Evolutionary conservation across 805 yeast genomes (phyloP), one percentile per base, ranked within the genome.

Genomic region (Yamadazyma insecticola): DNA sequence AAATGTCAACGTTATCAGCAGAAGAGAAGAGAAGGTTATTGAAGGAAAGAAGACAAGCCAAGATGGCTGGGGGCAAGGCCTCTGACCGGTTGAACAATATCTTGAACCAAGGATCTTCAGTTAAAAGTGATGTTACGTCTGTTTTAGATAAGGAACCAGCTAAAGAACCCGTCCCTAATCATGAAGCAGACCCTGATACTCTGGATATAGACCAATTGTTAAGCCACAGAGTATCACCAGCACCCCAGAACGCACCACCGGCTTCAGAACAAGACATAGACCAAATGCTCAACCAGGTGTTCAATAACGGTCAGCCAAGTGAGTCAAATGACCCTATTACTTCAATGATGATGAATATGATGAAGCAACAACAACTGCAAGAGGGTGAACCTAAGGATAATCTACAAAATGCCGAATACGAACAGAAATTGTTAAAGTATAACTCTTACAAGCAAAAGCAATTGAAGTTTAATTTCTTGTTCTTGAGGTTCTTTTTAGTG

Each of bases 41-140:
- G 26, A 65, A 84, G 36, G 84, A 80, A 47, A 68, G 82, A 48
- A 67, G 87, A 48, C 78, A 74, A 26, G 78, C 81, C 39, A 78
- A 77, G 49, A 67, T 79, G 63, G 56, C 63, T 30, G 64, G 67
- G 40, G 79, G 80, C 4, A 70, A 70, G 27, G 81, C 78, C 13
- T 47, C 73, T 3, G 63, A 63, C 13, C 58, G 87, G 38, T 53
- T 80, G 45, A 74, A 70, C 39, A 68, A 36, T 16, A 65, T 65
- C 14, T 49, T 64, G 33, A 43, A 57, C 9, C 65, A 52, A 40
- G 68, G 69, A 5, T 53, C 65, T 2, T 60, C 68, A 3, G 62
- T 61, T 18, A 58, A 60, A 25, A 30, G 53, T 12, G 36, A 50
- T 0, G 60, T 51, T n/a, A 53, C 47, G 3, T 63, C 70, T 7